phyloP scores from a whole-genome alignment of 495 filamentous ascomycete genomes.

The Aspergillus bridgeri region DNA sequence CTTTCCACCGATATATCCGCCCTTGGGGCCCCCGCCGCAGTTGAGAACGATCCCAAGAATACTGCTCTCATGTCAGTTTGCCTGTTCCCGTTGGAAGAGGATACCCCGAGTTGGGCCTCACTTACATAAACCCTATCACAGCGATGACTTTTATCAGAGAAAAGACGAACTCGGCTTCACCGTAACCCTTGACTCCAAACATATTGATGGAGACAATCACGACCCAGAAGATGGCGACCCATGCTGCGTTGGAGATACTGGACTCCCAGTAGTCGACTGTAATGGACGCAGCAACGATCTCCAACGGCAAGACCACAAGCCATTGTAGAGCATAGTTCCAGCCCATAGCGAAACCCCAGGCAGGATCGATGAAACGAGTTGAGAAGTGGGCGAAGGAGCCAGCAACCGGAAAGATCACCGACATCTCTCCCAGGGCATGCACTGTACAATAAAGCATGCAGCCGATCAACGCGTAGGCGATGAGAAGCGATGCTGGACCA shows the following conservation, averaged over 20 bases:
- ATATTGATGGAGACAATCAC: constrained; percentile 77
- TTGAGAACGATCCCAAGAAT: constrained; percentile 77
- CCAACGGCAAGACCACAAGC: constrained; percentile 82
- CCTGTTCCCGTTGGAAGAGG: not conserved
- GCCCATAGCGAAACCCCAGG: constrained; percentile 98
- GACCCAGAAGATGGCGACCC: constrained; percentile 78
- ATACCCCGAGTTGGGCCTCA: constrained; percentile 9
- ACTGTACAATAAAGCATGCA: constrained; percentile 89
- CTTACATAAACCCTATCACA: constrained; percentile 84
- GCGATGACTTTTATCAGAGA: constrained; percentile 82
- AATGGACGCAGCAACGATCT: constrained; percentile 86
- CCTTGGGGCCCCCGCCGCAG: constrained; percentile 70
- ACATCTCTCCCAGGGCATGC: constrained; percentile 88
- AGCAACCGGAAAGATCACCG: constrained; percentile 85
- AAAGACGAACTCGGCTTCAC: constrained; percentile 89
- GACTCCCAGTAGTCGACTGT: constrained; percentile 84
- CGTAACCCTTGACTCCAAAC: constrained; percentile 83
- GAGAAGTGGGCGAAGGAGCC: constrained; percentile 93
- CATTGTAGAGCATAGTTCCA: constrained; percentile 98
- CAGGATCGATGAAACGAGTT: constrained; percentile 87
- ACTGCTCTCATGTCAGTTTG: constrained; percentile 36
- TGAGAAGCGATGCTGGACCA: constrained; percentile 79
- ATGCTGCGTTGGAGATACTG: constrained; percentile 65
- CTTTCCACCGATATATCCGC: constrained; percentile 77
- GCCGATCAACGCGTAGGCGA: constrained; percentile 80